A percentile compares a stretch with the other conserved stretches of the same genome.
Evolutionary conservation across 192 early-diverging fungal genomes (phyloP).

Genomic region (Podila minutissima): DNA sequence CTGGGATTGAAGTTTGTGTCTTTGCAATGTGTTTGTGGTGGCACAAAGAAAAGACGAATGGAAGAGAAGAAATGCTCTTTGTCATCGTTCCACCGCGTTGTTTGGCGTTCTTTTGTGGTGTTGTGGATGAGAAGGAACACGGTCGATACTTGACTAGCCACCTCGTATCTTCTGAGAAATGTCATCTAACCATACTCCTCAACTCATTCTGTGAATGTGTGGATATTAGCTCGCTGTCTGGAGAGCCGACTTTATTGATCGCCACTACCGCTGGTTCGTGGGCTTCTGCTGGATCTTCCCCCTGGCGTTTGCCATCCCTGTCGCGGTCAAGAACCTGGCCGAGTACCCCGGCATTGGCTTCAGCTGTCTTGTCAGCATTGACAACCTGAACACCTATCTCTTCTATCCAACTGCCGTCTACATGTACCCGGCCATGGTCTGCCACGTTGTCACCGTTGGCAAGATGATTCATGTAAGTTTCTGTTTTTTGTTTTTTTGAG

Average conservation of each 20-base stretch:
- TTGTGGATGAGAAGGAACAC: no score
- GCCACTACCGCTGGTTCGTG: slow-evolving; percentile 28
- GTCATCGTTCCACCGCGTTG: no score
- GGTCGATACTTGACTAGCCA: neutral
- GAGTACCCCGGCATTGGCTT: slow-evolving; percentile 48
- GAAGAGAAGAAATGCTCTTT: no score
- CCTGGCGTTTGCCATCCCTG: slow-evolving; percentile 37
- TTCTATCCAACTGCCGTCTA: slow-evolving; percentile 45
- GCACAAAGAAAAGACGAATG: no score
- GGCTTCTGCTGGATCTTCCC: slow-evolving; percentile 38
- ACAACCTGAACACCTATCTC: slow-evolving; percentile 36
- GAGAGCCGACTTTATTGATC: slow-evolving; percentile 10
- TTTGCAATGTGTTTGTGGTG: no score
- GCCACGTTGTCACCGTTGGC: slow-evolving; percentile 28
- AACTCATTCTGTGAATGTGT: neutral
- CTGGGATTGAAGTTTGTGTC: no score
- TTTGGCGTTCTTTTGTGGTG: no score
- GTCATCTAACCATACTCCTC: neutral
- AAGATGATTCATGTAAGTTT: slow-evolving; percentile 45
- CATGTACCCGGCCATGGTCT: slow-evolving; percentile 44
- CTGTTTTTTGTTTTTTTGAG: neutral
- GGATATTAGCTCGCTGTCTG: slow-evolving; percentile 1
- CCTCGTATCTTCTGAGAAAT: neutral
- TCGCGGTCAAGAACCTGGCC: slow-evolving; percentile 34
- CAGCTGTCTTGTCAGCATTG: slow-evolving; percentile 34